phyloP scores from a whole-genome alignment of 352 stramenopile species.

The Aphanomyces cochlioides region DNA sequence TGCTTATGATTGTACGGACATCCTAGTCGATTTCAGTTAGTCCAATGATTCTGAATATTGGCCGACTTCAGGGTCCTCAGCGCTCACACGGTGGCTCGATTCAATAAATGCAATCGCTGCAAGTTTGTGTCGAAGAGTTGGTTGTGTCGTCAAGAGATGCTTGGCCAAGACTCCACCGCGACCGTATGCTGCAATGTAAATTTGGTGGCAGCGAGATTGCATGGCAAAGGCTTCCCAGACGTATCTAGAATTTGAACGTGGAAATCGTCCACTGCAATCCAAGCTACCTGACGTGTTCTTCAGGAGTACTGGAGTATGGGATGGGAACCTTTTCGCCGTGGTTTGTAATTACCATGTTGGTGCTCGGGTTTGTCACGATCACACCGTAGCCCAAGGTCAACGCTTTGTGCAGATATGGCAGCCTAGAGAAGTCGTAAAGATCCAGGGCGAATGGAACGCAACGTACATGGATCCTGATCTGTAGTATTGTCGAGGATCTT shows the following conservation, averaged over 20 bases:
- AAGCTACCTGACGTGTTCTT: slow-evolving; percentile 56
- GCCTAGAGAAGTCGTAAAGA: slow-evolving; percentile 31
- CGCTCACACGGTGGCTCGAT: slow-evolving; percentile 66
- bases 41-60: background rate
- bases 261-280: background rate
- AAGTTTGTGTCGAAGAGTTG: slow-evolving; percentile 55
- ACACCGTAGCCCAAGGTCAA: slow-evolving; percentile 77
- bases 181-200: slow-evolving; percentile 78
- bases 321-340: slow-evolving; percentile 74
- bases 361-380: slow-evolving; percentile 76
- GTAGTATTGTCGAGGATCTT: slow-evolving; percentile 77
- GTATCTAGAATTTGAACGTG: slow-evolving; percentile 36
- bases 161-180: slow-evolving; percentile 67
- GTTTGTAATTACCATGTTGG: slow-evolving; percentile 59
- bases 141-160: slow-evolving; percentile 68
- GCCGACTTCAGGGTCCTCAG: slow-evolving; percentile 47
- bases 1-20: slow-evolving; percentile 59
- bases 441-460: background rate
- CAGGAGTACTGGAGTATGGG: slow-evolving; percentile 65
- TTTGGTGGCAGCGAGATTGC: slow-evolving; percentile 60
- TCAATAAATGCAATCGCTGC: slow-evolving; percentile 78
- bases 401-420: slow-evolving; percentile 75
- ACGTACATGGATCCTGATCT: slow-evolving; percentile 71
- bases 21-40: slow-evolving; percentile 30
- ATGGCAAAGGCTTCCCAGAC: slow-evolving; percentile 81